Base-by-base conservation (phyloP, 129 eudicot genomes). In the Flaveria robusta region DNA sequence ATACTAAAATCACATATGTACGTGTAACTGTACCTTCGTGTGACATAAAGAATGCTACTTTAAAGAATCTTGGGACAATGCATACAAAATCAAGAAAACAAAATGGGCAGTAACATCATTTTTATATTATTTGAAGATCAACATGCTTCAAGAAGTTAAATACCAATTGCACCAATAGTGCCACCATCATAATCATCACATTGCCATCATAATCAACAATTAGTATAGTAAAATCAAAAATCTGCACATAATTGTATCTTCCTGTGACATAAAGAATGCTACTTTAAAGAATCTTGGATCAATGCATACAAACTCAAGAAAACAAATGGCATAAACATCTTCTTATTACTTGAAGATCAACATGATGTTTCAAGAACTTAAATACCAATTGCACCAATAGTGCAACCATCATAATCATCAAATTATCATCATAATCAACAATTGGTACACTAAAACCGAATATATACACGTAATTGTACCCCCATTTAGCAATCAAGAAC, bases 401-500 rank as follows among this genome's bases (percentile, higher is more conserved):
- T 51, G 68, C 66, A 14, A 58, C 56, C 46, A 58, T 51, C 39
- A 70, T 47, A 20, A 70, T 9, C 47, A 79, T 58, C 54, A 27
- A 27, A 27, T 2, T 31, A 74, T 26, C 74, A 70, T 74, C 67
- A 63, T 62, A 59, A 62, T 62, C 68, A 60, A 15, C 15, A 29
- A 23, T 22, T 54, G 73, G 74, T 47, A 56, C 43, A 52, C 29
- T 63, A 66, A 68, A 77, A 65, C 58, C 29, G 18, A 80, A 74
- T 81, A 64, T 70, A 66, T 67, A 77, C 81, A 56, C 59, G 41
- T 56, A 59, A 73, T 45, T 5, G 45, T 10, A 23, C 37, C 26
- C 23, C 58, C 24, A 9, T 2, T 51, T 27, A 74, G 20, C 71
- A 79, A 75, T 91, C 90, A 94, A 43, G 88, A 70, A 79, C 93